A percentile compares a stretch with the other conserved stretches of the same genome.
phyloP scores from a whole-genome alignment of 83 land plant species.

The Picea engelmannii region DNA sequence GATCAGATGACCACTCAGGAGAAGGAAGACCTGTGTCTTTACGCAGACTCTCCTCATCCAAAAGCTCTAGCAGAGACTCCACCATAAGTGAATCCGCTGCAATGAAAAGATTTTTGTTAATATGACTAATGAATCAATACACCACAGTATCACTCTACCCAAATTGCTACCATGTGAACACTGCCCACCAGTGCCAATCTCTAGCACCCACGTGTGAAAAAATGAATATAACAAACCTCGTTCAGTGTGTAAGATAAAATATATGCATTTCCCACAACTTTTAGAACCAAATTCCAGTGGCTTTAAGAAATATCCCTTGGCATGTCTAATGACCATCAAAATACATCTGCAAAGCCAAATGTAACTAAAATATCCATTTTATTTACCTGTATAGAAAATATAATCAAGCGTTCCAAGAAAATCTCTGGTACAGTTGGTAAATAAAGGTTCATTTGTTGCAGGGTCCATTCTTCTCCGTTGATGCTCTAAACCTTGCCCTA shows the following conservation, averaged over 20 bases:
- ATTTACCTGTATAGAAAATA: conserved; percentile 87
- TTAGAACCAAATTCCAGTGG: neutral
- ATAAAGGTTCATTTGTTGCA: conserved; percentile 71
- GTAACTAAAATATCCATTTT: neutral
- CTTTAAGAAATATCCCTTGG: neutral
- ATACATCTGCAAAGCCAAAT: neutral
- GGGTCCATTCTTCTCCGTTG: conserved; percentile 68
- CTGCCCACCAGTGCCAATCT: neutral
- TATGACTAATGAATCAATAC: too few species aligned
- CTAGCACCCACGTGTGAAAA: neutral
- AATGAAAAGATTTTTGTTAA: conserved; percentile 11
- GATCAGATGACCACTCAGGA: conserved; percentile 99
- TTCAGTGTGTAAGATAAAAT: neutral
- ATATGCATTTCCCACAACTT: neutral
- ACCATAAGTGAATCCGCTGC: conserved; percentile 87
- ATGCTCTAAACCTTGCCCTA: conserved; percentile 40
- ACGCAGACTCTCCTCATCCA: conserved; percentile 93
- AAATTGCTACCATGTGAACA: neutral
- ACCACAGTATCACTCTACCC: neutral
- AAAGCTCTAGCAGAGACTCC: conserved; percentile 87
- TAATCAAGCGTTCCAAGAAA: conserved; percentile 87
- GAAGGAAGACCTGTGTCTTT: conserved; percentile 97
- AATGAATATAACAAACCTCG: neutral
- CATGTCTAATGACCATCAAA: neutral
- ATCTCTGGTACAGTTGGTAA: conserved; percentile 83